Percentiles rank a stretch among this genome's conserved stretches.
Conservation (phyloP, 805 yeast species). For the Saccharomycopsis sp. region DNA sequence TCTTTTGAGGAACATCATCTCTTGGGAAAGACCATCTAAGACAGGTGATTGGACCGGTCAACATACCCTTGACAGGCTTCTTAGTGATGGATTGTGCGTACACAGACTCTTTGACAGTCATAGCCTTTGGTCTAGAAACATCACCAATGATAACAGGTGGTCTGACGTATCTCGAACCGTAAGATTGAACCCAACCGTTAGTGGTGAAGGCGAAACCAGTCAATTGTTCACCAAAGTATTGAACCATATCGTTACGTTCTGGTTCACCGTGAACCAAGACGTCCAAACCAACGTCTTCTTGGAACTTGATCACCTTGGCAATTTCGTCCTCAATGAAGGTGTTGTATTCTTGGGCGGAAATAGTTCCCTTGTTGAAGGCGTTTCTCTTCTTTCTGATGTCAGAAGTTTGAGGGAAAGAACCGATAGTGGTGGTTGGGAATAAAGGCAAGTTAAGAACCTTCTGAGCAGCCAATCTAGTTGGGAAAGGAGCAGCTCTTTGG, state of each 20-base stretch:
- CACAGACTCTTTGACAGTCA: conserved; percentile 98
- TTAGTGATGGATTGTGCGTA: conserved; percentile 95
- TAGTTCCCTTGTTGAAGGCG: conserved; percentile 95
- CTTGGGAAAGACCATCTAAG: conserved; percentile 99
- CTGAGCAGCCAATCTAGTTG: conserved; percentile 82
- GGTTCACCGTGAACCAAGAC: conserved; percentile 99
- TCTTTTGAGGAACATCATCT: conserved; percentile 89
- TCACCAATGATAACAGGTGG: conserved; percentile 99
- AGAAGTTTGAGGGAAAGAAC: conserved; percentile 99
- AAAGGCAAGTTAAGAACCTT: conserved; percentile 87
- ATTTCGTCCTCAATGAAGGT: conserved; percentile 95
- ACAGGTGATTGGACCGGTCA: conserved; percentile 99
- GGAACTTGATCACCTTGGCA: conserved; percentile 94
- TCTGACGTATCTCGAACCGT: conserved; percentile 99
- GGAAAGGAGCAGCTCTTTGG: conserved; percentile 82
- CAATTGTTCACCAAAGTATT: conserved; percentile 98
- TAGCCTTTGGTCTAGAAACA: conserved; percentile 95
- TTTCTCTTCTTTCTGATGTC: conserved; percentile 98
- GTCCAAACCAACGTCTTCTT: conserved; percentile 97
- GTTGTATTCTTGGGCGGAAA: conserved; percentile 92
- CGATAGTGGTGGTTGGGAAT: conserved; percentile 99
- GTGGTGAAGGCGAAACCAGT: conserved; percentile 97
- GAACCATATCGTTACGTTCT: conserved; percentile 99
- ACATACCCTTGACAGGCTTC: conserved; percentile 99
- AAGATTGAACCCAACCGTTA: conserved; percentile 99